Evolutionary conservation across 164 flowering plant genomes (phyloP).

Genomic region (Nelumbo lutea): DNA sequence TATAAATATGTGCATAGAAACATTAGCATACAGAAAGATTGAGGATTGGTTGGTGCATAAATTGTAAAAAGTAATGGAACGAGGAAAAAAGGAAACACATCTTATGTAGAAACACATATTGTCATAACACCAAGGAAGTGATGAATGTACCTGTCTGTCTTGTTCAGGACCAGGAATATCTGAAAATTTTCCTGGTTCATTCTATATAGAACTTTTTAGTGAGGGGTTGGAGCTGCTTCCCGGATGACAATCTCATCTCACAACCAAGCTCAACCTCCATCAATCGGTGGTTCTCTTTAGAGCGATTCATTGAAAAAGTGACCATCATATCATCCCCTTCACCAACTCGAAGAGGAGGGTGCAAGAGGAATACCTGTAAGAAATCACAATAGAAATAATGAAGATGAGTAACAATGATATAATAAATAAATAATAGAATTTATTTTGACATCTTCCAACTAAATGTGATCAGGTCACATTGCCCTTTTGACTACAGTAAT

Average conservation of each 20-base stretch:
- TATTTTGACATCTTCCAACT: background rate
- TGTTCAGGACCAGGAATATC: slow-evolving; percentile 1
- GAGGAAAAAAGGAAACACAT: too few species aligned
- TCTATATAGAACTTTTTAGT: slow-evolving; percentile 68
- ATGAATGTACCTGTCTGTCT: slow-evolving; percentile 13
- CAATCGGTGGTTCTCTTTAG: slow-evolving; percentile 80
- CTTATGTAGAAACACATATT: background rate
- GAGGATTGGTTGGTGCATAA: too few species aligned
- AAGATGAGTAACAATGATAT: background rate
- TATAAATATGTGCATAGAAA: too few species aligned
- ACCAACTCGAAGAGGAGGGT: slow-evolving; percentile 47
- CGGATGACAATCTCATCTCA: slow-evolving; percentile 48
- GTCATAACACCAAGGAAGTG: background rate
- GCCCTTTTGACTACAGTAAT: background rate
- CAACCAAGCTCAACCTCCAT: slow-evolving; percentile 76
- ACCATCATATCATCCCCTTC: slow-evolving; percentile 47
- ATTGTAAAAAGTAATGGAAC: too few species aligned
- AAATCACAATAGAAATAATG: slow-evolving; percentile 2
- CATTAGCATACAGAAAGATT: too few species aligned
- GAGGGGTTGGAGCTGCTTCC: slow-evolving; percentile 38
- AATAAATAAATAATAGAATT: background rate
- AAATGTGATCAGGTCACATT: background rate
- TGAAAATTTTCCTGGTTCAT: slow-evolving; percentile 29
- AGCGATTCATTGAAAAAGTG: slow-evolving; percentile 70
- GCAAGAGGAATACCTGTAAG: slow-evolving; percentile 72